Evolutionary conservation across 2,329 filamentous ascomycete species (phyloP), one percentile per base, ranked within the genome.

Genomic region (Sporothrix pseudoabietina): DNA sequence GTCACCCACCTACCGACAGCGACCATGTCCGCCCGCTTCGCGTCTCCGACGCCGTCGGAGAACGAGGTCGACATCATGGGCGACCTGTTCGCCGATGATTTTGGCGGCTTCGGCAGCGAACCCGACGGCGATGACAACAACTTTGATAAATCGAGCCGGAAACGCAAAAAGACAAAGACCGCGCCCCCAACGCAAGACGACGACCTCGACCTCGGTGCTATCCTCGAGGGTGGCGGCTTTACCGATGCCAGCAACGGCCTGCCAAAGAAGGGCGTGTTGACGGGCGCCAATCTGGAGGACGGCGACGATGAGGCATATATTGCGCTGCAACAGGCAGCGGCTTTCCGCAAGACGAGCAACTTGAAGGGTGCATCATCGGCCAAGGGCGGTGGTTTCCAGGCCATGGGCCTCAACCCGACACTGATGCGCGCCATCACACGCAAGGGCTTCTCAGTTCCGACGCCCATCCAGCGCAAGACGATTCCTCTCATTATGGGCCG

Each of bases 351-450:
- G 80, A 85, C 89, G 0, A 87, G 91, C 10, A 96, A 94, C 79
- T 78, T 96, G 8, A 96, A 95, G 81, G 93, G 93, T 26, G 92
- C 92, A 76, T 91, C 91, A 2, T 92, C 93, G 44, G 98, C 98
- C 85, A 99, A 98, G 82, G 93, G 94, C 52, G 96, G 96, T 78
- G 96, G 95, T 71, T 99, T 99, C 80, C 96, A 99, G 81, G 91
- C 93, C 65, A 98, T 99, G 94, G 92, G 92, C 54, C 84, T 98
- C 73, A 97, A 93, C 82, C 86, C 90, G 12, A 91, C 92, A 77
- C 86, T 99, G 4, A 86, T 99, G 32, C 96, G 97, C 79, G 94
- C 96, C 1, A 98, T 99, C 76, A 89, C 92, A 14, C 89, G 93
- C 78, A 99, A 98, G 83, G 97, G 96, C 19, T 99, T 98, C 82